phyloP scores from a whole-genome alignment of 164 flowering plant genomes.

The Saururus chinensis region DNA sequence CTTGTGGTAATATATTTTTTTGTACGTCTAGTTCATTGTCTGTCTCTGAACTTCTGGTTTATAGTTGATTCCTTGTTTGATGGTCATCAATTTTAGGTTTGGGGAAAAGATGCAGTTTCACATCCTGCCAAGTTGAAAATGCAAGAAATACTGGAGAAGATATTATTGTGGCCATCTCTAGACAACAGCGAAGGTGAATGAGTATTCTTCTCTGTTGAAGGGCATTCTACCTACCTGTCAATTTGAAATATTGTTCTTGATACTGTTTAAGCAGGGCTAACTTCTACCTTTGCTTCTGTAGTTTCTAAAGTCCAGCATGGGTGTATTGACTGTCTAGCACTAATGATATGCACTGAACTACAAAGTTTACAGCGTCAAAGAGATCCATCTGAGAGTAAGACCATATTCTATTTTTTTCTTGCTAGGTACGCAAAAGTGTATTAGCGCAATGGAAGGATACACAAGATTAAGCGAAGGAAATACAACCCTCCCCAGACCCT shows the following conservation, averaged over 20 bases:
- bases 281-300: slow-evolving; percentile 9
- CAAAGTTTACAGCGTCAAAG: slow-evolving; percentile 22
- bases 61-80: no score
- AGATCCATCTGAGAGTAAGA: slow-evolving; percentile 26
- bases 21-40: background rate
- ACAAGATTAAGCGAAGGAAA: no score
- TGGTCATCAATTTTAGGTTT: slow-evolving; percentile 10
- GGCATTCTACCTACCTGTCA: background rate
- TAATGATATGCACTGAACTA: slow-evolving; percentile 71
- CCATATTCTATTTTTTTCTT: background rate
- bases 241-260: background rate
- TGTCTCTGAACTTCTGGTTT: no score
- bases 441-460: no score
- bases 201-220: background rate
- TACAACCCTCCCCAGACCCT: no score
- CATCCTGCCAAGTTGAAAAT: slow-evolving; percentile 39
- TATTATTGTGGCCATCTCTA: slow-evolving; percentile 56
- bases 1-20: slow-evolving; percentile 42
- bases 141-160: slow-evolving; percentile 29
- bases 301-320: slow-evolving; percentile 89
- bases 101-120: slow-evolving; percentile 36
- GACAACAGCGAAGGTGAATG: slow-evolving; percentile 54
- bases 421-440: background rate
- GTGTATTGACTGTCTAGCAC: slow-evolving; percentile 80
- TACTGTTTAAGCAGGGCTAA: no score